These are phyloP conservation scores for Ceriops zippeliana DNA, from an alignment of 345 rosid genomes.

Conservation along the genomic window DNA sequence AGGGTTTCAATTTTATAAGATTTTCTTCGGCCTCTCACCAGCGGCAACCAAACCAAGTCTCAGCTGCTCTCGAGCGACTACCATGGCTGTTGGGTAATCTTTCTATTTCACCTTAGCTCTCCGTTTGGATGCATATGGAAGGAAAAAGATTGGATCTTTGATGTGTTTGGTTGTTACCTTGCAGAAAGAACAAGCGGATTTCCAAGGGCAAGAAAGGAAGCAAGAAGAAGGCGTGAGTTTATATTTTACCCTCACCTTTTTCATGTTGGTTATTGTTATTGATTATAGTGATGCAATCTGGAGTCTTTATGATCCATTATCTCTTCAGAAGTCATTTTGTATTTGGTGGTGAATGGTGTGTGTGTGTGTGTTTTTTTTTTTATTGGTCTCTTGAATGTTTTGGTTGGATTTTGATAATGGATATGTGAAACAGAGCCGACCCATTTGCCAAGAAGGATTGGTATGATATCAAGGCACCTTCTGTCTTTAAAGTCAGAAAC, in stretches of 20 bases:
- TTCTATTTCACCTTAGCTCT: background rate
- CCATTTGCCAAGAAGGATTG: conserved; percentile 97
- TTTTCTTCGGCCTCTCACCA: background rate
- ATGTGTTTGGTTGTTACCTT: conserved; percentile 6
- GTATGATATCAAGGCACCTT: conserved; percentile 96
- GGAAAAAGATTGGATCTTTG: background rate
- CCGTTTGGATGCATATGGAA: background rate
- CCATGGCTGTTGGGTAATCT: conserved; percentile 18
- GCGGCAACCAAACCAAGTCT: background rate
- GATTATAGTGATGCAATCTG: background rate
- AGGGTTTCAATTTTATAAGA: no score
- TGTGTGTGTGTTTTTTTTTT: background rate
- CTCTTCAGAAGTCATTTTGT: background rate
- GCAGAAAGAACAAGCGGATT: conserved; percentile 91
- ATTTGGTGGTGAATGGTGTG: background rate
- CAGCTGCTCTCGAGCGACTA: background rate
- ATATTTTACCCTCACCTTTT: background rate
- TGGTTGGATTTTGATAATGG: background rate
- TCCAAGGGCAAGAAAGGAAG: conserved; percentile 98
- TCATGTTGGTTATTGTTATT: background rate
- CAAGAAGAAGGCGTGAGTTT: conserved; percentile 87
- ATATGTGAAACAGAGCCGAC: conserved; percentile 48
- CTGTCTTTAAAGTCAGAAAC: conserved; percentile 52
- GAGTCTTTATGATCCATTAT: background rate
- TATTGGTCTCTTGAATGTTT: background rate